phyloP scores from a whole-genome alignment of 1,139 yeast species.

The Magnusiomyces sp. region DNA sequence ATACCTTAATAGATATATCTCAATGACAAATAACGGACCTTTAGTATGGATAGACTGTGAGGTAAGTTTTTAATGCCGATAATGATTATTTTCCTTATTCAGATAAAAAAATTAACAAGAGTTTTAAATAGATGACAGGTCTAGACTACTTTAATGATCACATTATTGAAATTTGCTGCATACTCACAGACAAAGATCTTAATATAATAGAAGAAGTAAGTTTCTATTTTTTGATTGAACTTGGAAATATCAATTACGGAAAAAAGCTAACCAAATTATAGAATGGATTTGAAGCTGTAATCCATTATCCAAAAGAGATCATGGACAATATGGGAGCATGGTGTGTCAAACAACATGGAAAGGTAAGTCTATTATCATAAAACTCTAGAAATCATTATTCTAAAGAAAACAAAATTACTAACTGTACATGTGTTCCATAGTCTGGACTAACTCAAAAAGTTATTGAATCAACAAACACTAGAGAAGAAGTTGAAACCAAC shows the following conservation, averaged over 20 bases:
- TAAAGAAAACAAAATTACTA: not conserved
- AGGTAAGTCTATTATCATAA: constrained; percentile 24
- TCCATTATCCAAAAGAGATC: constrained; percentile 57
- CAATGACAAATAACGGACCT: constrained; percentile 11
- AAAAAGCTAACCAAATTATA: too few species aligned
- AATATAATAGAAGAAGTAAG: constrained; percentile 56
- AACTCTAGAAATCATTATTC: too few species aligned
- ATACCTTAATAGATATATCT: not conserved
- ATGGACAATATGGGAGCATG: constrained; percentile 75
- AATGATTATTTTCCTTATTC: constrained; percentile 22
- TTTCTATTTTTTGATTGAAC: too few species aligned
- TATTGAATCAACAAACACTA: constrained; percentile 45
- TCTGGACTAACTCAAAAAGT: constrained; percentile 76
- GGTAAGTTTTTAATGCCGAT: constrained; percentile 19
- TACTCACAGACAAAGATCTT: constrained; percentile 76
- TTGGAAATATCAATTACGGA: too few species aligned
- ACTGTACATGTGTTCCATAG: constrained; percentile 16
- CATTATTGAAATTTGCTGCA: constrained; percentile 87
- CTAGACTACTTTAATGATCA: constrained; percentile 61
- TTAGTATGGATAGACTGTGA: constrained; percentile 85
- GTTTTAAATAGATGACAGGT: constrained; percentile 67
- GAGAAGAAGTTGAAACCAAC: constrained; percentile 54
- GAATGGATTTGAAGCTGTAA: constrained; percentile 71
- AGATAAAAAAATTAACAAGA: constrained; percentile 7
- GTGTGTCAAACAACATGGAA: constrained; percentile 75